Conservation (phyloP, 73 alveolate species). For the Uronychia binucleata region DNA sequence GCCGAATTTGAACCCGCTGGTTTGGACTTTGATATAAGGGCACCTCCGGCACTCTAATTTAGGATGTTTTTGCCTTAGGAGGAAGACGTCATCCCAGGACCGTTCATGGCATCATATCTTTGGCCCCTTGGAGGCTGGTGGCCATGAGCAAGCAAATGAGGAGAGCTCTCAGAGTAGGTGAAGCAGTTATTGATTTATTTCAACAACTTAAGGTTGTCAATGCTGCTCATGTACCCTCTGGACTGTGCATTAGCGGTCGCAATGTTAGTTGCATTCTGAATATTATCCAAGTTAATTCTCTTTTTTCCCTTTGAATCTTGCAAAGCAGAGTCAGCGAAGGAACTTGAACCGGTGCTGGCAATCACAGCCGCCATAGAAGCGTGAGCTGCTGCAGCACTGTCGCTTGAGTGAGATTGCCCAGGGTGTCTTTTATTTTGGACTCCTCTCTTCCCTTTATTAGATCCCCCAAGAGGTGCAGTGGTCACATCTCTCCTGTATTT, state of each 20-base stretch:
- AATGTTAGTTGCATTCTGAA: neutral
- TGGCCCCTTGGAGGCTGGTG: neutral
- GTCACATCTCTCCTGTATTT: neutral
- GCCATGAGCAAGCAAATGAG: neutral
- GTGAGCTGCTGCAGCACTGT: neutral
- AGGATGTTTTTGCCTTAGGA: neutral
- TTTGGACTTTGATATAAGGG: neutral
- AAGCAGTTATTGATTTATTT: slow-evolving; percentile 45
- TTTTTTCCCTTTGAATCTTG: neutral
- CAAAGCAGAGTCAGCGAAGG: neutral
- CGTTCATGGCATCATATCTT: neutral
- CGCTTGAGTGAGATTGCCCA: neutral
- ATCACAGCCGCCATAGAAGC: neutral
- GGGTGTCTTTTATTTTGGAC: neutral
- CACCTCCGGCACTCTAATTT: no score
- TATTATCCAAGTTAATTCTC: neutral
- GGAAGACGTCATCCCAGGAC: neutral
- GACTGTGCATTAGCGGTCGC: neutral
- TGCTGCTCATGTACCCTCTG: slow-evolving; percentile 3
- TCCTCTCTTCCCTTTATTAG: neutral
- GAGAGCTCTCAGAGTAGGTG: slow-evolving; percentile 6
- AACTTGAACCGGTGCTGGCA: neutral
- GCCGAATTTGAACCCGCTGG: neutral
- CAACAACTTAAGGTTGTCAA: slow-evolving; percentile 34
- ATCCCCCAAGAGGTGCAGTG: neutral